phyloP scores from a whole-genome alignment of 768 basidiomycete genomes.

The Mrakia blollopis region DNA sequence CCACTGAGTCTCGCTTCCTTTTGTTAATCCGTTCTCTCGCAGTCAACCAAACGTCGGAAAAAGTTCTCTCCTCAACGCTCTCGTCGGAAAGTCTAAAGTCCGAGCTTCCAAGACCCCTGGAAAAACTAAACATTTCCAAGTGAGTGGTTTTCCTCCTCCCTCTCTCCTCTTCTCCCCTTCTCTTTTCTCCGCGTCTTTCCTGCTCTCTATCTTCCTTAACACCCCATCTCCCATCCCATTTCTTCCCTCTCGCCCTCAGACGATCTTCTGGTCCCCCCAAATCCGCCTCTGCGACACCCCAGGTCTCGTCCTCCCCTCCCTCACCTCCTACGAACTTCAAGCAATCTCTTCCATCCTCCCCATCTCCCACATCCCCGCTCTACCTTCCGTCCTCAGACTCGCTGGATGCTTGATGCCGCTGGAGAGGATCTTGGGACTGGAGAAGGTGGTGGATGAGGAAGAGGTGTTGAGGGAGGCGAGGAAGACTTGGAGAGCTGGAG shows the following conservation, averaged over 20 bases:
- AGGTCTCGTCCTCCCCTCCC: conserved; percentile 28
- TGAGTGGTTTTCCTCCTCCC: conserved; percentile 40
- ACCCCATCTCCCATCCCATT: no score
- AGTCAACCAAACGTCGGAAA: conserved; percentile 27
- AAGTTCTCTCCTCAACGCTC: conserved; percentile 23
- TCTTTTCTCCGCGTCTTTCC: neutral
- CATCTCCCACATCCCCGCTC: conserved; percentile 71
- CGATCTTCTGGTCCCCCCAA: conserved; percentile 9
- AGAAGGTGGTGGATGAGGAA: conserved; percentile 36
- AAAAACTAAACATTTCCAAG: conserved; percentile 48
- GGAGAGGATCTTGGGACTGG: conserved; percentile 62
- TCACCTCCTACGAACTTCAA: conserved; percentile 44
- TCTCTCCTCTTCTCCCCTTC: conserved; percentile 24
- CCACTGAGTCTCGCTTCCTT: neutral
- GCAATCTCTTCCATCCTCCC: conserved; percentile 67
- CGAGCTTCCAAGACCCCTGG: conserved; percentile 80
- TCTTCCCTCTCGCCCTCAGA: neutral
- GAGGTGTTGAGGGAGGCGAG: conserved; percentile 53
- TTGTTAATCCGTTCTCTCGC: neutral
- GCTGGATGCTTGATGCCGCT: conserved; percentile 66
- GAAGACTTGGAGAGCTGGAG: conserved; percentile 68
- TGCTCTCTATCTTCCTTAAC: neutral
- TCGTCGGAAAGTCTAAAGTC: conserved; percentile 29
- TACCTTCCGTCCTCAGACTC: conserved; percentile 60
- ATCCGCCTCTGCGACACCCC: conserved; percentile 41